Percentiles rank a stretch among this genome's conserved stretches.
phyloP scores from a whole-genome alignment of 225 moss, liverwort and hornwort genomes.

The Takakia lepidozioides region DNA sequence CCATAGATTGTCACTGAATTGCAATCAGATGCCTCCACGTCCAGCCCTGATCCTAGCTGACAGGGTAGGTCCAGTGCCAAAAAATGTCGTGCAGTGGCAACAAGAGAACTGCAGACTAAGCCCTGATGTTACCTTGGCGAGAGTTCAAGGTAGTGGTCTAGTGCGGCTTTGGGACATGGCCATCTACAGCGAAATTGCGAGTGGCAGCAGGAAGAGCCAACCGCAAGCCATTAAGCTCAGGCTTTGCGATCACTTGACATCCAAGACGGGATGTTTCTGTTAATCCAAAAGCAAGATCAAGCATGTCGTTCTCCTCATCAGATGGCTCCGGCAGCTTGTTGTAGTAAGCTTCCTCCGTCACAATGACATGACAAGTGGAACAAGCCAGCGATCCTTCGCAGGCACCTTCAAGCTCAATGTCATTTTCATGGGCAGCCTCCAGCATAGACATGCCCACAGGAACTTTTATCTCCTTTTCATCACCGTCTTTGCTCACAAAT shows the following conservation, averaged over 20 bases:
- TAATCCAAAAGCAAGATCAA: slow-evolving; percentile 93
- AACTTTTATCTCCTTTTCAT: slow-evolving; percentile 62
- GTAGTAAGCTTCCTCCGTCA: slow-evolving; percentile 76
- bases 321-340: slow-evolving; percentile 77
- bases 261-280: slow-evolving; percentile 89
- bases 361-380: slow-evolving; percentile 93
- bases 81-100: too few relatives aligned
- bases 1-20: too few relatives aligned
- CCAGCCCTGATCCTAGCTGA: too few relatives aligned
- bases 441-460: slow-evolving; percentile 85
- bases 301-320: slow-evolving; percentile 95
- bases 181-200: slow-evolving; percentile 94
- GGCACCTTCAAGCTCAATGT: slow-evolving; percentile 85
- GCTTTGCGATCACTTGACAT: slow-evolving; percentile 79
- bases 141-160: too few relatives aligned
- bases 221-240: slow-evolving; percentile 77
- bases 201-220: slow-evolving; percentile 92
- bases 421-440: slow-evolving; percentile 95
- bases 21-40: too few relatives aligned
- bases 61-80: too few relatives aligned
- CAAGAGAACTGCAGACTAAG: too few relatives aligned
- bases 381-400: slow-evolving; percentile 95
- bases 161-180: slow-evolving; percentile 94
- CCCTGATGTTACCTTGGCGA: too few relatives aligned
- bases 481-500: slow-evolving; percentile 81